Conservation (phyloP, 805 yeast species). For the Kodamaea nitidulidarum region DNA sequence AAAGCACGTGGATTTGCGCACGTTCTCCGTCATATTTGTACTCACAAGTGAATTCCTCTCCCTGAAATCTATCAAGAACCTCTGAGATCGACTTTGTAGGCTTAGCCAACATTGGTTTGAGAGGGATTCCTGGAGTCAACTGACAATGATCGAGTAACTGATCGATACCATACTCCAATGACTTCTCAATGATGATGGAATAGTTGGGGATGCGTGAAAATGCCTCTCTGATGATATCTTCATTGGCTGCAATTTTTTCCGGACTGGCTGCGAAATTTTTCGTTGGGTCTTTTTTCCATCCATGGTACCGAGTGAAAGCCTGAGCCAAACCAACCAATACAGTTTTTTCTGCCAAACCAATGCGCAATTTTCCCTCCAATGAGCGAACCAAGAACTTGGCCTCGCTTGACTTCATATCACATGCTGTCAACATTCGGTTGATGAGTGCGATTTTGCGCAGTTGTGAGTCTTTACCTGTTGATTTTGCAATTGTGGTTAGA, state of each 20-base stretch:
- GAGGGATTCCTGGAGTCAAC: conserved; percentile 86
- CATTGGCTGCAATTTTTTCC: conserved; percentile 58
- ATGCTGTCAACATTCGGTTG: conserved; percentile 78
- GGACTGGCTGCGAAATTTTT: conserved; percentile 23
- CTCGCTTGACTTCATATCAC: conserved; percentile 64
- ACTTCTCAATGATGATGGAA: conserved; percentile 66
- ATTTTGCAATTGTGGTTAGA: conserved; percentile 70
- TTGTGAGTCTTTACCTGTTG: conserved; percentile 82
- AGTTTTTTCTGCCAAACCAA: conserved; percentile 91
- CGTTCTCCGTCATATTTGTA: conserved; percentile 98
- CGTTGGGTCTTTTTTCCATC: conserved; percentile 13
- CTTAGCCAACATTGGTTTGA: conserved; percentile 97
- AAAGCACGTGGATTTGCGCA: conserved; percentile 82
- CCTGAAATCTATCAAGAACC: conserved; percentile 82
- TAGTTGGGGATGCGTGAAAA: conserved; percentile 90
- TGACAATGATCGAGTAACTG: conserved; percentile 64
- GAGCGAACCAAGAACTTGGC: conserved; percentile 89
- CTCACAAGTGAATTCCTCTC: conserved; percentile 86
- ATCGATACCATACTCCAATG: conserved; percentile 63
- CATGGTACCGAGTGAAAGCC: conserved; percentile 67
- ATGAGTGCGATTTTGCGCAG: conserved; percentile 71
- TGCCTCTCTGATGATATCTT: conserved; percentile 76
- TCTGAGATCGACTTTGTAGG: conserved; percentile 95
- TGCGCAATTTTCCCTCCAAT: conserved; percentile 87
- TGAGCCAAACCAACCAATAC: conserved; percentile 81